Evolutionary conservation across 2,329 filamentous ascomycete species (phyloP).

Genomic region (Claviceps humidiphila): DNA sequence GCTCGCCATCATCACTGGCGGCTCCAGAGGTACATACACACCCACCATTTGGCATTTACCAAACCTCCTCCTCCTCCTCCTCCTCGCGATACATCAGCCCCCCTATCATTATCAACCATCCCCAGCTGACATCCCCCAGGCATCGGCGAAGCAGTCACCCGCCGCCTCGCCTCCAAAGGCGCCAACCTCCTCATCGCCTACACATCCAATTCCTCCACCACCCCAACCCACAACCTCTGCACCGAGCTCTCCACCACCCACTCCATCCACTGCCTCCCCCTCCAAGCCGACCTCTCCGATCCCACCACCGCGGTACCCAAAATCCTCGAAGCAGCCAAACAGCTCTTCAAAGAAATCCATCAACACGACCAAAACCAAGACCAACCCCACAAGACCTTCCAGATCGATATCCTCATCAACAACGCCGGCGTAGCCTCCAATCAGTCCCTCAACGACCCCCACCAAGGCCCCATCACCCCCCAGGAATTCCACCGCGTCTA

Average conservation of each 20-base stretch:
- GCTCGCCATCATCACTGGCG: conserved; percentile 21
- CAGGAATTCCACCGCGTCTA: conserved; percentile 61
- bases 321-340: conserved; percentile 17
- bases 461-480: conserved; percentile 38
- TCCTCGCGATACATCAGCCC: too few species aligned
- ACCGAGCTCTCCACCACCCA: conserved; percentile 31
- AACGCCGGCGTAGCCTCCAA: conserved; percentile 66
- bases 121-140: conserved; percentile 2
- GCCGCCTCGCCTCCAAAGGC: conserved; percentile 46
- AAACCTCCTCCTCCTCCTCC: neutral
- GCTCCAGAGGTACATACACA: conserved; percentile 17
- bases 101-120: too few species aligned
- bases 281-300: conserved; percentile 18
- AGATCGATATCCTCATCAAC: conserved; percentile 73
- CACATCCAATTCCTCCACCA: conserved; percentile 39
- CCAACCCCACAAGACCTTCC: conserved; percentile 9
- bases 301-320: conserved; percentile 13
- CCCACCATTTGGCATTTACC: neutral
- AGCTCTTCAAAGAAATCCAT: conserved; percentile 11
- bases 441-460: conserved; percentile 42
- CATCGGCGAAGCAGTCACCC: conserved; percentile 46
- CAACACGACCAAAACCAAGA: conserved; percentile 9
- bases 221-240: conserved; percentile 33
- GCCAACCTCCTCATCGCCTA: conserved; percentile 47
- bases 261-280: conserved; percentile 16